Evolutionary conservation across 2,329 filamentous ascomycete genomes (phyloP).

Genomic region (Hymenoscyphus scutula): DNA sequence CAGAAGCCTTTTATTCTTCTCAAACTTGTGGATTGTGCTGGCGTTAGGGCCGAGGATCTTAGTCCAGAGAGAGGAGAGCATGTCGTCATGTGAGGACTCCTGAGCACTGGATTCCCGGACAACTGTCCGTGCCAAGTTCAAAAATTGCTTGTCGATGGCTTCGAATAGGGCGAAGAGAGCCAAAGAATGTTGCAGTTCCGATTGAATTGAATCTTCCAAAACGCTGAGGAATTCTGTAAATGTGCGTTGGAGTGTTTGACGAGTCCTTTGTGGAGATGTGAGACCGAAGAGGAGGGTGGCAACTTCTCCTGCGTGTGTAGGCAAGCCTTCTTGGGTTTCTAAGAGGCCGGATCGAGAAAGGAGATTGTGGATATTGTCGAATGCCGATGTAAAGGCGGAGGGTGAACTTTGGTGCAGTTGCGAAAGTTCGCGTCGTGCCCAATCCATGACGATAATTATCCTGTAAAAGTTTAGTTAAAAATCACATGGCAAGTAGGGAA

Average conservation of each 20-base stretch:
- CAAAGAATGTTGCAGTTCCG: constrained; percentile 76
- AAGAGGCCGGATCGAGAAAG: constrained; percentile 64
- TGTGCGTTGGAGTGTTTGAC: constrained; percentile 76
- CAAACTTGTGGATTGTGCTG: constrained; percentile 78
- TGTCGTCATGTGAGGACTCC: constrained; percentile 75
- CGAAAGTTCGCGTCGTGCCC: constrained; percentile 82
- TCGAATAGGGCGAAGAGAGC: constrained; percentile 88
- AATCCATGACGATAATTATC: constrained; percentile 94
- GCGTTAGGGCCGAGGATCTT: constrained; percentile 76
- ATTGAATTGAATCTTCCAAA: constrained; percentile 84
- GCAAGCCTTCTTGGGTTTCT: constrained; percentile 52
- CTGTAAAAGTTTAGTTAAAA: constrained; percentile 41
- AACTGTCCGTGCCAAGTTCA: constrained; percentile 81
- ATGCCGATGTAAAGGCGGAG: constrained; percentile 65
- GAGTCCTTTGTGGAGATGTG: constrained; percentile 77
- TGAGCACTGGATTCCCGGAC: constrained; percentile 80
- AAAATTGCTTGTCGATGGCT: constrained; percentile 83
- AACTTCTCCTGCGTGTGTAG: constrained; percentile 67
- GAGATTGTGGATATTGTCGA: constrained; percentile 79
- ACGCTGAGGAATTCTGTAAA: constrained; percentile 85
- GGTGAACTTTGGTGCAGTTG: constrained; percentile 62
- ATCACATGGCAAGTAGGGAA: background rate
- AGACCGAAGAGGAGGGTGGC: constrained; percentile 75
- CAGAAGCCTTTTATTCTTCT: constrained; percentile 81
- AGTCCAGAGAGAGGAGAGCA: constrained; percentile 83